Percentiles rank a stretch among this genome's conserved stretches.
Evolutionary conservation across 495 filamentous ascomycete genomes (phyloP).

Genomic region (Aspergillus ostianus): DNA sequence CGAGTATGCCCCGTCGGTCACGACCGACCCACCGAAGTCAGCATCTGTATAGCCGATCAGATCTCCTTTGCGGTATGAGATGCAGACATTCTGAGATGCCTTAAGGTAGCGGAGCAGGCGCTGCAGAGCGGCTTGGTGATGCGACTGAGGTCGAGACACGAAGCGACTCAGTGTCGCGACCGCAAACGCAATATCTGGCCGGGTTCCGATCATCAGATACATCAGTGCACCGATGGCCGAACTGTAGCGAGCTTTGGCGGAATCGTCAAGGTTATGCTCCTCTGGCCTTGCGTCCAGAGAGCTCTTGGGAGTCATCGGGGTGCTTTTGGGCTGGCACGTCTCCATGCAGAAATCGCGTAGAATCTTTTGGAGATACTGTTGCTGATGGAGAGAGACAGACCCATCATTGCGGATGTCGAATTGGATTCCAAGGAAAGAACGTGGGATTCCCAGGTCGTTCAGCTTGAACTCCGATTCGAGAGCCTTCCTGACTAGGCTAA

Average conservation of each 20-base stretch:
- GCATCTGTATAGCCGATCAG: conserved; percentile 7
- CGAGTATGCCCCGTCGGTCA: conserved; percentile 3
- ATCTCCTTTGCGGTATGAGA: conserved; percentile 2
- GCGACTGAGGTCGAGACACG: conserved; percentile 1
- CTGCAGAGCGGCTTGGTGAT: conserved; percentile 5
- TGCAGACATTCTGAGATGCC: conserved; percentile 4
- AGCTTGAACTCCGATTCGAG: conserved; percentile 5
- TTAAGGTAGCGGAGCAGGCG: conserved; percentile 5
- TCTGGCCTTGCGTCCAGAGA: conserved; percentile 1
- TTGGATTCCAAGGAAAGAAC: conserved; percentile 5
- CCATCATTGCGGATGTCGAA: conserved; percentile 1
- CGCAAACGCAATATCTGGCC: conserved; percentile 4
- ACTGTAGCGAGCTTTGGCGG: conserved; percentile 1
- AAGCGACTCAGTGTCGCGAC: conserved; percentile 6
- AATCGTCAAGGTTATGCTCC: conserved; percentile 1
- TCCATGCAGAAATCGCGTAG: conserved; percentile 5
- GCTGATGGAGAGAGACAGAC: conserved; percentile 5
- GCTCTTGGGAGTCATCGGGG: conserved; percentile 1
- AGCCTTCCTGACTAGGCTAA: neutral
- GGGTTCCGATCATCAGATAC: conserved; percentile 8
- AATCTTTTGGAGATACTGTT: conserved; percentile 4
- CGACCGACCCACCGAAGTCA: conserved; percentile 3
- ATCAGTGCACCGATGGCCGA: conserved; percentile 6
- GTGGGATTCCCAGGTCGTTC: conserved; percentile 1
- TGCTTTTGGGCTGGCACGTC: conserved; percentile 1